Evolutionary conservation across 768 basidiomycete genomes (phyloP), one percentile per base, ranked within the genome.

Genomic region (Neoboletus subvelutipes): DNA sequence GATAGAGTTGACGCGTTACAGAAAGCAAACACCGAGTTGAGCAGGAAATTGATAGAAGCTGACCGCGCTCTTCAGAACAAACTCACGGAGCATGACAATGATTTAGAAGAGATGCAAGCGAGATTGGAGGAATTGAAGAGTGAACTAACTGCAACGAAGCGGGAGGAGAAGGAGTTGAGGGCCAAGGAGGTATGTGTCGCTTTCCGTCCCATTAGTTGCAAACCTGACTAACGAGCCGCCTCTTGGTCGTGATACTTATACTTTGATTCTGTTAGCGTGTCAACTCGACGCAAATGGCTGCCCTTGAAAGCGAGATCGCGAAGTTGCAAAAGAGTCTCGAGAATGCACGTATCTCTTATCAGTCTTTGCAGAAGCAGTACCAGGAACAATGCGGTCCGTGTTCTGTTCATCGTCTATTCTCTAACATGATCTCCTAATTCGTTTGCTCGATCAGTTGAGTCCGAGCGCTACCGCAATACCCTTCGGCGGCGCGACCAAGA

Each of bases 131-230:
- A 97, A 67, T 71, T 88, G 57, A 77, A 81, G 60, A 82, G 77
- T 13, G 95, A 97, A 71, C 76, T 97, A 9, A 85, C 78, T 15
- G 80, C 87, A 7, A 87, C 89, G 5, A 90, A 92, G 71, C 82
- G 91, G 40, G 94, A 98, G 65, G 94, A 98, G 73, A 97, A 98
- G 74, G 95, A 98, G 65, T 72, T 96, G 61, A 79, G 91, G 45
- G 78, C 82, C 13, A 95, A 94, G 71, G 95, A 97, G 78, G 92
- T 92, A 56, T 11, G 63, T 74, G 63, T 45, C 4, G 3, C 42
- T 55, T 22, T 41, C 54, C 40, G 9, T 59, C 28, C 46, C 50
- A 37, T 54, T 58, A 45, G 17, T 55, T 49, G 10, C n/a, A 33
- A 47, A 50, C 51, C 49, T 15, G 39, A 20, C 37, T 57, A 22